Conservation (phyloP, 805 yeast species). For the Saturnispora silvae region DNA sequence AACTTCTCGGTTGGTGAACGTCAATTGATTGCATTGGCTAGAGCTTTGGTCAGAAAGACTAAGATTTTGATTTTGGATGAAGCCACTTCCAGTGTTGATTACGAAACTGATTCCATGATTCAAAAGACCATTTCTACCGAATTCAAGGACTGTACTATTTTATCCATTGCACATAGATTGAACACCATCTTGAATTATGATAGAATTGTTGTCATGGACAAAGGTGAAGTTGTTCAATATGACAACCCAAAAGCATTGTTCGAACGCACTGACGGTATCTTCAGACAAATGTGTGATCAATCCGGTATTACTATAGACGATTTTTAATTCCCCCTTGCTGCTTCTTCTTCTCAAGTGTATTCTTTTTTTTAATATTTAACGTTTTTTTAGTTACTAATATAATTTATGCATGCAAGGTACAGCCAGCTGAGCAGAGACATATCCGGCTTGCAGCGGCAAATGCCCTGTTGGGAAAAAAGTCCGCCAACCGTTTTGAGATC, state of each 20-base stretch:
- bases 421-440: no score
- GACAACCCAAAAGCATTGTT: slow-evolving; percentile 43
- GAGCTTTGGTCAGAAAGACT: slow-evolving; percentile 57
- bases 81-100: slow-evolving; percentile 70
- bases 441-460: background rate
- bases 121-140: slow-evolving; percentile 50
- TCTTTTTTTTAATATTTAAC: background rate
- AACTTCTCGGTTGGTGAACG: slow-evolving; percentile 67
- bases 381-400: background rate
- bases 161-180: slow-evolving; percentile 66
- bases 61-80: slow-evolving; percentile 60
- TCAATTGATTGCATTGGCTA: slow-evolving; percentile 56
- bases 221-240: slow-evolving; percentile 44
- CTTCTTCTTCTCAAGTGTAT: background rate
- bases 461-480: background rate
- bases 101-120: slow-evolving; percentile 56
- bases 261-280: slow-evolving; percentile 34
- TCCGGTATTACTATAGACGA: slow-evolving; percentile 29
- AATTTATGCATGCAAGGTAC: no score
- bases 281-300: slow-evolving; percentile 41
- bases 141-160: slow-evolving; percentile 51
- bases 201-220: slow-evolving; percentile 46
- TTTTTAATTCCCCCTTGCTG: background rate
- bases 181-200: slow-evolving; percentile 54
- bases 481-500: background rate